Evolutionary conservation across 2,329 filamentous ascomycete species (phyloP).

Genomic region (Colletotrichum trifolii): DNA sequence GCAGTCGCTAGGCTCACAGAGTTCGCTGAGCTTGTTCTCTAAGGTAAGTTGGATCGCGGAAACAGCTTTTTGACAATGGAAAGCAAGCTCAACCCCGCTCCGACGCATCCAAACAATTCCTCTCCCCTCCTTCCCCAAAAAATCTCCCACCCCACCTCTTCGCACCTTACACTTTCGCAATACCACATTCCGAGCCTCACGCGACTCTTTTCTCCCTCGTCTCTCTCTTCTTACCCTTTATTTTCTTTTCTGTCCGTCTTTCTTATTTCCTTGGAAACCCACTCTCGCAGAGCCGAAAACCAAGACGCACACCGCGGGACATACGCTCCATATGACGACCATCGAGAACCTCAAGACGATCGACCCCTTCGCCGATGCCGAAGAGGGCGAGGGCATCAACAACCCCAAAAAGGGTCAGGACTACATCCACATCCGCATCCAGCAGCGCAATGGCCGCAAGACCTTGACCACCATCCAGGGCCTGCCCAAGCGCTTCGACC

Average conservation of each 20-base stretch:
- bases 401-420: conserved; percentile 37
- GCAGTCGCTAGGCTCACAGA: too few relatives aligned
- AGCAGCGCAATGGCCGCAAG: conserved; percentile 79
- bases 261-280: not conserved
- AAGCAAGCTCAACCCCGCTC: not conserved
- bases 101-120: not conserved
- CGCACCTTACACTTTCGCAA: too few relatives aligned
- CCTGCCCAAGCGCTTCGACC: conserved; percentile 98
- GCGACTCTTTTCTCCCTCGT: too few relatives aligned
- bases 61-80: not conserved
- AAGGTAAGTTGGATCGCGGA: not conserved
- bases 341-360: conserved; percentile 40
- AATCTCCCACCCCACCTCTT: too few relatives aligned
- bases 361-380: conserved; percentile 39
- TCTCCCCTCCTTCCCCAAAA: not conserved
- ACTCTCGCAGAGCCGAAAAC: not conserved
- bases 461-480: conserved; percentile 99
- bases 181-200: too few relatives aligned
- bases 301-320: conserved; percentile 8
- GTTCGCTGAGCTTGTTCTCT: too few relatives aligned
- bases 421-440: conserved; percentile 39
- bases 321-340: conserved; percentile 38
- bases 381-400: conserved; percentile 38
- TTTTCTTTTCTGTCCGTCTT: too few relatives aligned
- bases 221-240: too few relatives aligned